Percentiles rank a stretch among this genome's conserved stretches.
These are phyloP conservation scores for Spatholobus suberectus DNA, from an alignment of 306 rosid genomes.

Conservation along the genomic window DNA sequence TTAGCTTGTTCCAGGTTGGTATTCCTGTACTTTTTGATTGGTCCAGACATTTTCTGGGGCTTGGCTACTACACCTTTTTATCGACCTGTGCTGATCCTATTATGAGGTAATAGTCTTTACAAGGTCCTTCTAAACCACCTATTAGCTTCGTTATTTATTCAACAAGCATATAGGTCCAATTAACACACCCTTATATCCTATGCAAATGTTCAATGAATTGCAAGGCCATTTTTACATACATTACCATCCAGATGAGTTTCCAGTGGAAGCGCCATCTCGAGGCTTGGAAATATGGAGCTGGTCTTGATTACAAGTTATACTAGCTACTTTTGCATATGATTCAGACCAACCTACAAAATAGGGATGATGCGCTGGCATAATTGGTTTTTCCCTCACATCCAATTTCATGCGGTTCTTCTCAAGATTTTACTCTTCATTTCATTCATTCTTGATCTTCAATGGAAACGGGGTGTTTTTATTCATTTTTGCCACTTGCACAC, in stretches of 20 bases:
- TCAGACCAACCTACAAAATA: neutral
- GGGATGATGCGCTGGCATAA: neutral
- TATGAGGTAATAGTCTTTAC: conserved; percentile 61
- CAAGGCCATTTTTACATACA: conserved; percentile 64
- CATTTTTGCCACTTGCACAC: neutral
- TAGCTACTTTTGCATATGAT: neutral
- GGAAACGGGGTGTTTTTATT: neutral
- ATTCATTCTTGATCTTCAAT: neutral
- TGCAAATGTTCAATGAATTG: conserved; percentile 32
- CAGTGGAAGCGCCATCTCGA: conserved; percentile 81
- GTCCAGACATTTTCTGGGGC: conserved; percentile 81
- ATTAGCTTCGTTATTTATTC: neutral
- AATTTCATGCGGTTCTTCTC: neutral
- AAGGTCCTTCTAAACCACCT: neutral
- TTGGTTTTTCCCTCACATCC: neutral
- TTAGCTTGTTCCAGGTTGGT: conserved; percentile 69
- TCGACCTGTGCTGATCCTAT: conserved; percentile 74
- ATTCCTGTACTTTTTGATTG: conserved; percentile 86
- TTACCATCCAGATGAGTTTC: conserved; percentile 65
- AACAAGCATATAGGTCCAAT: conserved; percentile 8
- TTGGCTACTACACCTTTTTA: conserved; percentile 80
- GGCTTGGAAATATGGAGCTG: conserved; percentile 98
- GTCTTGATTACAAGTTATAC: conserved; percentile 85
- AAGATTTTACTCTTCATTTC: neutral
- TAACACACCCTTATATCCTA: neutral